phyloP scores from a whole-genome alignment of 495 filamentous ascomycete species.

The Astrothelium macrocarpum region DNA sequence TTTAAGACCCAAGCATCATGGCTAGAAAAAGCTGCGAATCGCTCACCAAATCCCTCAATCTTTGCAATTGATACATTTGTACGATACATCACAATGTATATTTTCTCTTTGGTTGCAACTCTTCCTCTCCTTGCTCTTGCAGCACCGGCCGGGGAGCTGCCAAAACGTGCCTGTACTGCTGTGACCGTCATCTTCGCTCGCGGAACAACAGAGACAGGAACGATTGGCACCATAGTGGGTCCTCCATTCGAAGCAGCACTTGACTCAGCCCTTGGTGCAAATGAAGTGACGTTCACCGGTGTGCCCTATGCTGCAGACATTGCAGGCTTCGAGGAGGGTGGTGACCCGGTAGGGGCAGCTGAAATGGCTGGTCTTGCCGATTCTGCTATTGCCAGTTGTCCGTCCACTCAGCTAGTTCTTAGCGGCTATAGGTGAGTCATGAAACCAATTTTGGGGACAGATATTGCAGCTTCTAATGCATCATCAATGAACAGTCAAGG shows the following conservation, averaged over 20 bases:
- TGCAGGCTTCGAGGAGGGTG: background rate
- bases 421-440: slow-evolving; percentile 4
- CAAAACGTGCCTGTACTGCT: background rate
- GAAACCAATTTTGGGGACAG: background rate
- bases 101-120: background rate
- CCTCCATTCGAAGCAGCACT: background rate
- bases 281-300: background rate
- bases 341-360: background rate
- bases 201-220: background rate
- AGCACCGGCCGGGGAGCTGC: no score
- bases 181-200: slow-evolving; percentile 7
- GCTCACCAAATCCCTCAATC: background rate
- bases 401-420: background rate
- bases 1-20: background rate
- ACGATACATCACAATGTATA: background rate
- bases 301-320: background rate
- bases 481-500: background rate
- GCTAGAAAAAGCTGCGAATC: background rate
- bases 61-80: background rate
- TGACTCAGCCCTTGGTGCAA: background rate
- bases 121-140: background rate
- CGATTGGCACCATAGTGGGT: background rate
- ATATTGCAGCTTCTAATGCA: no score
- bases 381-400: background rate
- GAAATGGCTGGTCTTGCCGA: background rate